A percentile compares a stretch with the other conserved stretches of the same genome.
Conservation (phyloP, 345 rosid genomes). For the Firmiana major region DNA sequence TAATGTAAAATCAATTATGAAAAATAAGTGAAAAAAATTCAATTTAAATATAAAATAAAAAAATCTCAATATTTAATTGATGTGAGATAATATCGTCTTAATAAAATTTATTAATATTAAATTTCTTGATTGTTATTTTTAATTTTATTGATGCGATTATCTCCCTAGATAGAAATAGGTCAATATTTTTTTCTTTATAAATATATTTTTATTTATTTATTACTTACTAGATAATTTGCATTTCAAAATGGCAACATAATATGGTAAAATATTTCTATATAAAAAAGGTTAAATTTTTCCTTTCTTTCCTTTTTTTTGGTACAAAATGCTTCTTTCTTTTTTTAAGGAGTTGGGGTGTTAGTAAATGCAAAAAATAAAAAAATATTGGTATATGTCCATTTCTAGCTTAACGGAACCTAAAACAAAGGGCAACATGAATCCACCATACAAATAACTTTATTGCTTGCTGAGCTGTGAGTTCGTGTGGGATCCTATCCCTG, state of each 20-base stretch:
- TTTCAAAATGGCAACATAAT: neutral
- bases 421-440: neutral
- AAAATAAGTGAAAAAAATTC: too few species aligned
- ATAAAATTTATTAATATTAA: too few species aligned
- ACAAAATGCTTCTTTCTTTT: neutral
- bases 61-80: too few species aligned
- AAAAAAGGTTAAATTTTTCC: neutral
- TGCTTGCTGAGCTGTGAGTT: neutral
- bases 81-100: too few species aligned
- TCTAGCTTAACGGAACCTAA: neutral
- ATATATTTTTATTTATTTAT: too few species aligned
- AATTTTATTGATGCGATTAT: too few species aligned
- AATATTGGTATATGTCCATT: neutral
- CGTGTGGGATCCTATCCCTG: neutral
- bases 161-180: too few species aligned
- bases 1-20: too few species aligned
- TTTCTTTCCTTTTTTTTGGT: neutral
- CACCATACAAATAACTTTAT: too few species aligned
- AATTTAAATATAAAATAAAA: too few species aligned
- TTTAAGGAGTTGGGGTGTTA: neutral
- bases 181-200: too few species aligned
- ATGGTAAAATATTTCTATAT: neutral
- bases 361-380: neutral
- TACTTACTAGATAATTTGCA: neutral
- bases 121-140: too few species aligned